Evolutionary conservation across 1,284 basidiomycete genomes (phyloP), one percentile per base, ranked within the genome.

Genomic region (Filobasidium uniguttulatum): DNA sequence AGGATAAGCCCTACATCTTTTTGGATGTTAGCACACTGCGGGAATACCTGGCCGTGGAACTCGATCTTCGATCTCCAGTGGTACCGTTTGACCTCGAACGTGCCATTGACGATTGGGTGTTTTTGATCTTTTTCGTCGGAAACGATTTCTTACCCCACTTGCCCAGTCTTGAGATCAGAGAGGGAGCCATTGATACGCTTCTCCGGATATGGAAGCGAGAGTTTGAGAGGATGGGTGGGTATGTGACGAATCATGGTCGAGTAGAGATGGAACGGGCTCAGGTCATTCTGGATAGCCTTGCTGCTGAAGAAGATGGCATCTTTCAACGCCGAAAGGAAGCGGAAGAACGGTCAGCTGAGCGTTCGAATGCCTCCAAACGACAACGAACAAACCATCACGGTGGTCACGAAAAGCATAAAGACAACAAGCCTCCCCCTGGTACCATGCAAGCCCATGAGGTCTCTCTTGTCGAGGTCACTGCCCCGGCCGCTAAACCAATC

Each of bases 1-100:
- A 85, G 62, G 85, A 88, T 71, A 98, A 98, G 64, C 94, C 94
- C 15, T 99, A 97, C 77, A 96, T 99, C 71, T 98, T 96, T 77
- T 84, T 99, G 67, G 91, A 98, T 75, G 88, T 99, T 67, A 75
- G 85, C 54, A 80, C 85, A 57, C 74, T 99, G 56, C 85, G 94
- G 70, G 94, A 99, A 73, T 99, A 99, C 72, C 82, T 99, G 60
- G 85, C 91, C 69, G 80, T 89, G 64, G 94, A 98, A 68, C 81
- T 99, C 60, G 81, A 87, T 69, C 75, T 94, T 22, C 75, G 84
- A 10, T 72, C 78, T 52, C 70, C 77, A 14, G 74, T 82, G 1
- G 94, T 97, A 71, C 79, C 82, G n/a, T 98, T 93, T 75, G 82
- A 89, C 62, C 75, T 94, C 64, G 94, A 99, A 70, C 82, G 85